phyloP scores from a whole-genome alignment of 177 flowering plant species.

The Vitis hybrid region DNA sequence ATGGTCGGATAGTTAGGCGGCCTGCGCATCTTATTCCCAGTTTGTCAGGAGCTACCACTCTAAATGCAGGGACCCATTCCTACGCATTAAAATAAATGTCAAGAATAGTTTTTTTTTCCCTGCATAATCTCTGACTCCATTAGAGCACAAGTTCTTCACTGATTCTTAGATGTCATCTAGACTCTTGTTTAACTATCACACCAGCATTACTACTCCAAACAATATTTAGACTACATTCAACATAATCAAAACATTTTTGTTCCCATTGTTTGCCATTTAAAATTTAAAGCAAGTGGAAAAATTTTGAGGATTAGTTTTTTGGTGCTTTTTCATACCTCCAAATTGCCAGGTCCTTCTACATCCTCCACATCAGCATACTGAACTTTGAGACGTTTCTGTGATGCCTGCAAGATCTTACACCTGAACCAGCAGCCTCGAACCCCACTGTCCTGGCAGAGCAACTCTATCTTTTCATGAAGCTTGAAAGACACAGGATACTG shows the following conservation, averaged over 20 bases:
- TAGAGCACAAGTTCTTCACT: not conserved
- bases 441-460: constrained; percentile 78
- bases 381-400: constrained; percentile 48
- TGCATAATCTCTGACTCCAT: too few relatives aligned
- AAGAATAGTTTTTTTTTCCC: not conserved
- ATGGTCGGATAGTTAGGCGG: constrained; percentile 66
- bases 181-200: not conserved
- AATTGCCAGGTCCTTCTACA: constrained; percentile 56
- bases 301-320: not conserved
- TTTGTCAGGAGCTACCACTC: constrained; percentile 66
- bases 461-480: constrained; percentile 54
- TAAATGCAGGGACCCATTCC: constrained; percentile 80
- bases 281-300: not conserved
- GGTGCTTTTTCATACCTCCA: constrained; percentile 50
- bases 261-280: not conserved
- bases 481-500: constrained; percentile 26
- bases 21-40: constrained; percentile 66
- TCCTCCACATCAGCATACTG: constrained; percentile 56
- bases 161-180: not conserved
- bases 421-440: constrained; percentile 79
- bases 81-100: constrained; percentile 19
- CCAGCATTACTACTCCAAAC: too few relatives aligned
- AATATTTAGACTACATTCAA: not conserved
- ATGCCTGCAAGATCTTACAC: constrained; percentile 44
- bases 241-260: not conserved